These are phyloP conservation scores for Thelonectria discophora DNA, from an alignment of 2,329 filamentous ascomycete genomes.

Conservation along the genomic window DNA sequence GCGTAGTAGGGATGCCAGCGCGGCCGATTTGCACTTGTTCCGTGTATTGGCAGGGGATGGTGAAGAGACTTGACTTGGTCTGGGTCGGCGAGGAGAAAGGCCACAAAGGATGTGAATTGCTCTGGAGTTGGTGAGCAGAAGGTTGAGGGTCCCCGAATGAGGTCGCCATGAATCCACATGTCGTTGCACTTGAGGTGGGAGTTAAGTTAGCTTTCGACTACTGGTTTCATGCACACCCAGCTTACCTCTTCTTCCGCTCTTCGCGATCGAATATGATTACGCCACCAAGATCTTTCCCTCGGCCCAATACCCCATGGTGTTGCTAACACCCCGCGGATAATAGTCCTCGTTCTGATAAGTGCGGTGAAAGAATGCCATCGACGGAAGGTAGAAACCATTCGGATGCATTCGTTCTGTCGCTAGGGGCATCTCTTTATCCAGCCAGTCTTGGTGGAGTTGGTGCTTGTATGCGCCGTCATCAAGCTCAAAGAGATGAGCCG, in stretches of 20 bases:
- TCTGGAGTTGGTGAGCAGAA: conserved; percentile 4
- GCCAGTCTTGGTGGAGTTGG: conserved; percentile 6
- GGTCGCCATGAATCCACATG: conserved; percentile 7
- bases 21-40: conserved; percentile 3
- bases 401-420: not conserved
- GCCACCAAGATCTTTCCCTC: conserved; percentile 23
- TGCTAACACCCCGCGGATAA: conserved; percentile 18
- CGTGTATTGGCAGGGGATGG: conserved; percentile 7
- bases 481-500: conserved; percentile 4
- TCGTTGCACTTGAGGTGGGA: not conserved
- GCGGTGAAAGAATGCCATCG: conserved; percentile 5
- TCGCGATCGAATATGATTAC: no score
- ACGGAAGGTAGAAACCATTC: not conserved
- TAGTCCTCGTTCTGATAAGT: conserved; percentile 17
- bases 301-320: conserved; percentile 29
- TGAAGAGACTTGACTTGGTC: not conserved
- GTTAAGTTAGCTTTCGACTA: not conserved
- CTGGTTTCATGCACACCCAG: not conserved
- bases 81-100: not conserved
- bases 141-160: not conserved
- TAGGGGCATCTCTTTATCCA: not conserved
- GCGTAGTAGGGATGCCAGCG: conserved; percentile 6
- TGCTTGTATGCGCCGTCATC: conserved; percentile 15
- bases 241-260: no score
- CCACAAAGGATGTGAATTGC: not conserved